A percentile compares a stretch with the other conserved stretches of the same genome.
These are phyloP conservation scores for Hirschioporus abietinus DNA, from an alignment of 768 basidiomycete genomes.

Conservation along the genomic window DNA sequence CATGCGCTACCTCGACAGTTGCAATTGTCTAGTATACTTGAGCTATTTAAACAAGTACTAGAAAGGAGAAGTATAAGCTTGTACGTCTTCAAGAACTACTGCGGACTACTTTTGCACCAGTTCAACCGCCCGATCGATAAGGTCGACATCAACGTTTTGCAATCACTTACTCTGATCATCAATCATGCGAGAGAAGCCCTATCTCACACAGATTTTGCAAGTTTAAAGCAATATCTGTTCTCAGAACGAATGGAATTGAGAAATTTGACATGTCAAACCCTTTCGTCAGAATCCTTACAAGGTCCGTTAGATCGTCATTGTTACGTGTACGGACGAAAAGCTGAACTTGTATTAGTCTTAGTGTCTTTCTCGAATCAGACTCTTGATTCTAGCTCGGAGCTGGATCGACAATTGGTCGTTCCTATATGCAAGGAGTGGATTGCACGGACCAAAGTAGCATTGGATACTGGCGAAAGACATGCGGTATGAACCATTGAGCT, in stretches of 20 bases:
- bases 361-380: background rate
- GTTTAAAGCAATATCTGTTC: constrained; percentile 35
- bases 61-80: background rate
- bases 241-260: background rate
- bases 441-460: background rate
- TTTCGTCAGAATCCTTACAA: background rate
- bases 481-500: background rate
- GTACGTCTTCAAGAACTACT: background rate
- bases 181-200: constrained; percentile 23
- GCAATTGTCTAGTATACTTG: background rate
- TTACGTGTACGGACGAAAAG: background rate
- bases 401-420: background rate
- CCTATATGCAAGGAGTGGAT: background rate
- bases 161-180: constrained; percentile 35
- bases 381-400: background rate
- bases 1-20: background rate
- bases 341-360: background rate
- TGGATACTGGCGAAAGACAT: background rate
- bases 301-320: background rate
- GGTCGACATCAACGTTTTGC: constrained; percentile 28
- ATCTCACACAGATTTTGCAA: constrained; percentile 23
- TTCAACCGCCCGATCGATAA: constrained; percentile 6
- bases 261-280: background rate
- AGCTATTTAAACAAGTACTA: background rate
- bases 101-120: background rate